phyloP scores from a whole-genome alignment of 441 rosid species.

The Adansonia grandidieri region DNA sequence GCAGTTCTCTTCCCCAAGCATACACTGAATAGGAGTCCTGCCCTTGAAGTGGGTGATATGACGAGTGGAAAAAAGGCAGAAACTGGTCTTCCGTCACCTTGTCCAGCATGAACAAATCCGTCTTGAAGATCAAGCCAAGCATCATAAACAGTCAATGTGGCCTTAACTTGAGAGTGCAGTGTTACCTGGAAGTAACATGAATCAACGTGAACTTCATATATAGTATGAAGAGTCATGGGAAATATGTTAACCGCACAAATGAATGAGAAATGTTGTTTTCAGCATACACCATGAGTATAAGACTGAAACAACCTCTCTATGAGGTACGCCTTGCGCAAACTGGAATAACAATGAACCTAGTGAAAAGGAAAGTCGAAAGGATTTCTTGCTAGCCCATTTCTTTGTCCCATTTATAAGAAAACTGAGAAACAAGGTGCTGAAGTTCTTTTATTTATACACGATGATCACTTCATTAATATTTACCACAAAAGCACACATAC shows the following conservation, averaged over 20 bases:
- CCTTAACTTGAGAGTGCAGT: constrained; percentile 92
- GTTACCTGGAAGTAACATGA: constrained; percentile 63
- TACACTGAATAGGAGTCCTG: constrained; percentile 81
- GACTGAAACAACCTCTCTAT: not conserved
- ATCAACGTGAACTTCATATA: constrained; percentile 5
- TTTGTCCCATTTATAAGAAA: not conserved
- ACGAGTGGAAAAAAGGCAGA: constrained; percentile 80
- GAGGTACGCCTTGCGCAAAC: no score
- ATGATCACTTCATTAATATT: not conserved
- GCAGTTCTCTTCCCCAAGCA: constrained; percentile 55
- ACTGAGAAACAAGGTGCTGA: not conserved
- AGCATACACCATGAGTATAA: not conserved
- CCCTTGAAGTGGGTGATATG: constrained; percentile 79
- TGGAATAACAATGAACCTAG: no score
- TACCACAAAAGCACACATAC: constrained; percentile 6
- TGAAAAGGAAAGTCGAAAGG: no score
- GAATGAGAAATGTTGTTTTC: not conserved
- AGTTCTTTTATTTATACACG: not conserved
- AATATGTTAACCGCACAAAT: constrained; percentile 1
- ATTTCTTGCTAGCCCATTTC: no score
- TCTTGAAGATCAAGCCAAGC: constrained; percentile 97
- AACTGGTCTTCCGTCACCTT: constrained; percentile 82
- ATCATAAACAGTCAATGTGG: constrained; percentile 78
- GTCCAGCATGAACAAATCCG: constrained; percentile 77
- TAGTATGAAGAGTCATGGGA: constrained; percentile 2